Conservation (phyloP, 805 yeast species). For the Hanseniaspora singularis region DNA sequence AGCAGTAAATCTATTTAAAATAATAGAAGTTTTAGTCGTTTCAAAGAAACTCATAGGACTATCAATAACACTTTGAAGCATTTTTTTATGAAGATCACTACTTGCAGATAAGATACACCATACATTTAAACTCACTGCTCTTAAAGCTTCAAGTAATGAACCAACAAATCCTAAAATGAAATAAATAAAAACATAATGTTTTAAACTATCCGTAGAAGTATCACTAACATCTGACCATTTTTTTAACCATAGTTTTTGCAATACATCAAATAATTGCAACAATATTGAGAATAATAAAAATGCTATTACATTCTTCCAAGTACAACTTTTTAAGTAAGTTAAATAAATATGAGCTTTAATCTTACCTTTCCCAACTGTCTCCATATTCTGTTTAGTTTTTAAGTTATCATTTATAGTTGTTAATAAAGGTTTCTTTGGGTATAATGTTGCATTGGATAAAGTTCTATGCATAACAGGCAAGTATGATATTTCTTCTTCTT, state of each 20-base stretch:
- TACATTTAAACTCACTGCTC: conserved; percentile 61
- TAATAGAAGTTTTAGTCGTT: conserved; percentile 76
- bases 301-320: conserved; percentile 36
- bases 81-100: conserved; percentile 44
- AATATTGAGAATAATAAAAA: conserved; percentile 30
- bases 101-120: conserved; percentile 52
- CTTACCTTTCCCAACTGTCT: conserved; percentile 44
- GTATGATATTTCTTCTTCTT: not conserved
- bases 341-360: conserved; percentile 44
- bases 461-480: conserved; percentile 31
- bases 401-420: conserved; percentile 22
- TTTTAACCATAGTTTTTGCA: conserved; percentile 53
- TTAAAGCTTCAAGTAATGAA: conserved; percentile 48
- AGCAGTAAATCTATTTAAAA: conserved; percentile 72
- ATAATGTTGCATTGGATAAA: conserved; percentile 55
- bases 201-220: conserved; percentile 27
- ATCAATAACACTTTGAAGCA: conserved; percentile 50
- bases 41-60: conserved; percentile 78
- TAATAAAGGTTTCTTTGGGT: conserved; percentile 30
- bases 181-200: conserved; percentile 36
- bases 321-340: conserved; percentile 51
- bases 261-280: conserved; percentile 30
- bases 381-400: conserved; percentile 38
- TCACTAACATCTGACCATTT: conserved; percentile 51
- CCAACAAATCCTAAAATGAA: conserved; percentile 44